phyloP scores from a whole-genome alignment of 2,329 filamentous ascomycete species.

The Diplodia mutila region DNA sequence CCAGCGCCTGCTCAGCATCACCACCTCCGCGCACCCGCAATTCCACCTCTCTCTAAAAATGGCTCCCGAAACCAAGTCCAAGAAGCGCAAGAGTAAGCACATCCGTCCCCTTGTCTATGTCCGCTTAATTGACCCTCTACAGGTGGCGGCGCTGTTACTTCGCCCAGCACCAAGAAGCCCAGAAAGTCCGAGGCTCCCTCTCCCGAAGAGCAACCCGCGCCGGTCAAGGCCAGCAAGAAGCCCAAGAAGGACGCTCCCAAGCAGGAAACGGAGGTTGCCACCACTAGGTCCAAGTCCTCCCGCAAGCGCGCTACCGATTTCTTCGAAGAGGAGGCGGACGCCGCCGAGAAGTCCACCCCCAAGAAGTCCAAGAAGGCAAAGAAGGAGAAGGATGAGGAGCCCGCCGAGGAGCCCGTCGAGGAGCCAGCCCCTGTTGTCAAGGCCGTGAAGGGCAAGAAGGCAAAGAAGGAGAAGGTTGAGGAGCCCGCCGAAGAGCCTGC shows the following conservation, averaged over 20 bases:
- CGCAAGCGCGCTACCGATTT: conserved; percentile 45
- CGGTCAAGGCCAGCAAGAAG: conserved; percentile 24
- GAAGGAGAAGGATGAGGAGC: conserved; percentile 16
- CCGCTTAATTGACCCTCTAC: conserved; percentile 28
- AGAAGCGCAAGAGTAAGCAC: conserved; percentile 58
- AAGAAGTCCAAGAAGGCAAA: conserved; percentile 36
- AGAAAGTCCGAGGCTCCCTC: conserved; percentile 37
- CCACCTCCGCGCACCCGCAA: conserved; percentile 27
- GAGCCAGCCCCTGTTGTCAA: neutral
- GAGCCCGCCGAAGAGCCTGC: conserved; percentile 5
- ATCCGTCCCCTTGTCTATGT: conserved; percentile 14
- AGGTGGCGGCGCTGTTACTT: conserved; percentile 41
- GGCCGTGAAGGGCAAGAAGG: conserved; percentile 22
- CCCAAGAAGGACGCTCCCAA: conserved; percentile 29
- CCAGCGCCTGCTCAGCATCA: conserved; percentile 27
- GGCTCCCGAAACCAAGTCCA: conserved; percentile 58
- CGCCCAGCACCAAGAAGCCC: conserved; percentile 44
- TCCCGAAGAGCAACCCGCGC: conserved; percentile 14
- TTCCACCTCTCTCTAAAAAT: conserved; percentile 43
- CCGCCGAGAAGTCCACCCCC: conserved; percentile 22
- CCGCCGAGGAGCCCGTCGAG: neutral
- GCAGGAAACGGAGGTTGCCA: conserved; percentile 30
- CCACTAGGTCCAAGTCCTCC: conserved; percentile 34
- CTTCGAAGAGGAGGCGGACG: conserved; percentile 31
- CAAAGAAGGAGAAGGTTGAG: neutral